A percentile compares a stretch with the other conserved stretches of the same genome.
phyloP scores from a whole-genome alignment of 495 filamentous ascomycete species.

The Cetradonia linearis region DNA sequence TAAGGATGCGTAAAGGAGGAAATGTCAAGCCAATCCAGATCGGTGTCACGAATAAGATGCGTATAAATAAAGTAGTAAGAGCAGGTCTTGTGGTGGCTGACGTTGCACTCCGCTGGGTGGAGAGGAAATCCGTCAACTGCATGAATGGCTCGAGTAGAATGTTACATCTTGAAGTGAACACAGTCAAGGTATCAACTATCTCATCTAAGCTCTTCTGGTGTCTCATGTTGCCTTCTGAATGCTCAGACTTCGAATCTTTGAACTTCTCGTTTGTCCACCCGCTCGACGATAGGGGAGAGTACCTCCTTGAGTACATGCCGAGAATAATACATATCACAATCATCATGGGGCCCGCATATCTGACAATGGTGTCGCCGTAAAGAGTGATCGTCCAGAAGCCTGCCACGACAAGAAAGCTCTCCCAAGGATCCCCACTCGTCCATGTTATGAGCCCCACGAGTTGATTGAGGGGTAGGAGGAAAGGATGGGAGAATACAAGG shows the following conservation, averaged over 20 bases:
- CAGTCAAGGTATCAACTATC: conserved; percentile 83
- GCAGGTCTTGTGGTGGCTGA: conserved; percentile 88
- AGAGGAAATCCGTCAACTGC: conserved; percentile 83
- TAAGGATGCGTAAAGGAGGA: conserved; percentile 75
- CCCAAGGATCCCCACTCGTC: conserved; percentile 89
- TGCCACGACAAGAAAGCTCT: conserved; percentile 82
- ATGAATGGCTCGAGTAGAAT: conserved; percentile 81
- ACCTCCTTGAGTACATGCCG: conserved; percentile 86
- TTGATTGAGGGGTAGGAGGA: conserved; percentile 76
- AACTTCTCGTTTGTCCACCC: conserved; percentile 56
- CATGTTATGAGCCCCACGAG: conserved; percentile 78
- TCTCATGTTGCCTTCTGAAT: conserved; percentile 53
- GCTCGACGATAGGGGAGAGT: conserved; percentile 79
- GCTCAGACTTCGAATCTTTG: conserved; percentile 32
- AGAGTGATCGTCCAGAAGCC: conserved; percentile 75
- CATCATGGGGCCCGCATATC: conserved; percentile 71
- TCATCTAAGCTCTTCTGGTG: conserved; percentile 87
- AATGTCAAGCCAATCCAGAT: conserved; percentile 77
- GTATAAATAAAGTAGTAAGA: conserved; percentile 77
- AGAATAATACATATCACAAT: conserved; percentile 69
- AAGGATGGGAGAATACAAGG: conserved; percentile 88
- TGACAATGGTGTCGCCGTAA: conserved; percentile 73
- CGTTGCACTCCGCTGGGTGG: conserved; percentile 81
- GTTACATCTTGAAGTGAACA: conserved; percentile 83
- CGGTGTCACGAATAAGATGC: conserved; percentile 78